Conservation (phyloP, 306 rosid genomes). For the Corylus heterophylla region DNA sequence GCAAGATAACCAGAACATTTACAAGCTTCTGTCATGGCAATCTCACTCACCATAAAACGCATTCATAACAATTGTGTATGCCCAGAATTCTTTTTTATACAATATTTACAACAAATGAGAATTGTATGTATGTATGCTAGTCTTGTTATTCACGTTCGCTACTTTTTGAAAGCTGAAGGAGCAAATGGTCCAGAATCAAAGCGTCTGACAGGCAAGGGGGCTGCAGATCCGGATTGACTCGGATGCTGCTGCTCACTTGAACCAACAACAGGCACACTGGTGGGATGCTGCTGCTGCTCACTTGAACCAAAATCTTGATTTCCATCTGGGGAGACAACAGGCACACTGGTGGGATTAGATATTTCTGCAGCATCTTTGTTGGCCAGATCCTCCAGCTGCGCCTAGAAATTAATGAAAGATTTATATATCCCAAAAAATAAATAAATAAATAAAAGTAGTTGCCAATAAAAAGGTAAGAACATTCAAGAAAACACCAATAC, state of each 20-base stretch:
- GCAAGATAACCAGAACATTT: background rate
- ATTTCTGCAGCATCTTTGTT: background rate
- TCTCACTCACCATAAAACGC: constrained; percentile 1
- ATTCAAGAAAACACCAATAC: background rate
- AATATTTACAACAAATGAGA: no score
- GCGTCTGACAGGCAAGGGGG: no score
- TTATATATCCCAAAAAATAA: background rate
- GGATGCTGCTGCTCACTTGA: no score
- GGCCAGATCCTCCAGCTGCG: background rate
- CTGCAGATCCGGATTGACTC: no score
- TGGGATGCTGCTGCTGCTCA: background rate
- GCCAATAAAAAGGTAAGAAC: background rate
- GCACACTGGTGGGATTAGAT: background rate
- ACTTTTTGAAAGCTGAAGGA: no score
- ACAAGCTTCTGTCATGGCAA: constrained; percentile 47
- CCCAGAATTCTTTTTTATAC: no score
- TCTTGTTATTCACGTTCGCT: no score
- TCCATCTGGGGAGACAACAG: no score
- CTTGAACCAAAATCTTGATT: no score
- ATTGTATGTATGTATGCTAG: no score
- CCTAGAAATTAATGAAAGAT: background rate
- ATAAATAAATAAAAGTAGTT: background rate
- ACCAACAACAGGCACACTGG: background rate
- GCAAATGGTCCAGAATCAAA: no score
- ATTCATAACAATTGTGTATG: no score